Base-by-base conservation (phyloP, 805 yeast species). In the Candida palmyrensis region DNA sequence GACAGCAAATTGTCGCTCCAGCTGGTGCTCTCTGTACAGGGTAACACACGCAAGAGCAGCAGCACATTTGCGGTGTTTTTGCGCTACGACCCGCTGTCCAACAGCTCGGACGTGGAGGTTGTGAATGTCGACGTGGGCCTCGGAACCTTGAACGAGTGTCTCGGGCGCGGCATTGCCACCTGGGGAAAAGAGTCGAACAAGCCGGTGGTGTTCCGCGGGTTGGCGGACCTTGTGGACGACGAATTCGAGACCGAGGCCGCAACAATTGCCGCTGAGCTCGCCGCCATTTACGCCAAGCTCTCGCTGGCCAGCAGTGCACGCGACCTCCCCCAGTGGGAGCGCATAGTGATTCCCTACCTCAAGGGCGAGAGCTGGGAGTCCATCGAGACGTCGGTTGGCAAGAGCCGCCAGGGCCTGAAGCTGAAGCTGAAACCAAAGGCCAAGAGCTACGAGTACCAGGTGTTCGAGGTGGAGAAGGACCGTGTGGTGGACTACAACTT, bases 391-490 rank as follows among this genome's bases (percentile, higher is more conserved):
- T 39, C 45, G 6, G 40, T 44, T 25, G 37, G 27, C 16, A 42
- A 45, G 18, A 29, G 23, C 18, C n/a, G n/a, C n/a, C n/a, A n/a
- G n/a, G n/a, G n/a, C n/a, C n/a, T n/a, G n/a, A n/a, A n/a, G n/a
- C n/a, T n/a, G n/a, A 40, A 37, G 29, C 29, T 20, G 17, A 25
- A 37, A n/a, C 18, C 18, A 6, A 29, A 35, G 12, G 27, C 31
- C 8, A 48, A 47, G 19, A 36, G 39, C 10, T 48, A 49, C 30
- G 42, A 48, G n/a, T 67, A 60, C 38, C 54, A 60, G 33, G 69
- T 72, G 4, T 78, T 74, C 42, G 85, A 78, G 42, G 75, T 77
- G 7, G 86, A 80, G 33, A 59, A 65, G 17, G 95, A 85, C 49
- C 64, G 80, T 35, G 71, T 74, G 28, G 74, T 82, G n/a, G 83